Conservation (phyloP, 495 filamentous ascomycete species). For the Usnea hakonensis region DNA sequence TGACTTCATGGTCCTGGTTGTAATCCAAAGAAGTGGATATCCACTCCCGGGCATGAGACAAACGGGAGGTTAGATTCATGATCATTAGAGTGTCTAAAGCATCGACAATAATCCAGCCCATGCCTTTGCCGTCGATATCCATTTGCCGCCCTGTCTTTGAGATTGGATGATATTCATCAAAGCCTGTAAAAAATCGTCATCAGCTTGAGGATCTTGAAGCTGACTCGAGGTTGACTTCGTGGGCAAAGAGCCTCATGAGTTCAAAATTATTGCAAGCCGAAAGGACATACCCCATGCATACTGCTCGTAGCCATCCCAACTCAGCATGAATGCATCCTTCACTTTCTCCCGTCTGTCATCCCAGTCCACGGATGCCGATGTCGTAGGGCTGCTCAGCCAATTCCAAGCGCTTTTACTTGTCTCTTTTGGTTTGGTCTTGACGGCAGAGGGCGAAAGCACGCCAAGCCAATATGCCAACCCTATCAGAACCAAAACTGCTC, state of each 20-base stretch:
- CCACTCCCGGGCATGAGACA: constrained; percentile 84
- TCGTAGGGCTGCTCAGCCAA: constrained; percentile 25
- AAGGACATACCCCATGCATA: constrained; percentile 76
- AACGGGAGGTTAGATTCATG: constrained; percentile 89
- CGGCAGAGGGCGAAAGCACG: constrained; percentile 33
- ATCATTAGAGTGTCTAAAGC: constrained; percentile 92
- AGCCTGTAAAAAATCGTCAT: constrained; percentile 44
- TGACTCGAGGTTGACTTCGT: neutral
- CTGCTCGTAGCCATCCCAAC: constrained; percentile 87
- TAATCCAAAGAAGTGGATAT: constrained; percentile 74
- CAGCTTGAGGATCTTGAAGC: neutral
- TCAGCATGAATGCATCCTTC: constrained; percentile 79
- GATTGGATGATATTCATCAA: constrained; percentile 77
- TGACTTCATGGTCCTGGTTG: constrained; percentile 89
- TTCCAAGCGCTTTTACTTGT: constrained; percentile 17
- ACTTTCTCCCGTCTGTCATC: constrained; percentile 68
- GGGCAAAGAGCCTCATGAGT: neutral
- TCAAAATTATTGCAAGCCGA: neutral
- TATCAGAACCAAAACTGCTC: constrained; percentile 44
- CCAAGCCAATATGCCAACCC: constrained; percentile 52
- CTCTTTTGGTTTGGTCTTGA: constrained; percentile 22
- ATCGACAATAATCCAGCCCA: constrained; percentile 99
- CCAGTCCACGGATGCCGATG: constrained; percentile 55
- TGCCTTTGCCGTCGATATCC: constrained; percentile 58
- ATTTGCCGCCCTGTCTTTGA: constrained; percentile 75